Base-by-base conservation (phyloP, 164 flowering plant genomes). In the Cinnamomum micranthum region DNA sequence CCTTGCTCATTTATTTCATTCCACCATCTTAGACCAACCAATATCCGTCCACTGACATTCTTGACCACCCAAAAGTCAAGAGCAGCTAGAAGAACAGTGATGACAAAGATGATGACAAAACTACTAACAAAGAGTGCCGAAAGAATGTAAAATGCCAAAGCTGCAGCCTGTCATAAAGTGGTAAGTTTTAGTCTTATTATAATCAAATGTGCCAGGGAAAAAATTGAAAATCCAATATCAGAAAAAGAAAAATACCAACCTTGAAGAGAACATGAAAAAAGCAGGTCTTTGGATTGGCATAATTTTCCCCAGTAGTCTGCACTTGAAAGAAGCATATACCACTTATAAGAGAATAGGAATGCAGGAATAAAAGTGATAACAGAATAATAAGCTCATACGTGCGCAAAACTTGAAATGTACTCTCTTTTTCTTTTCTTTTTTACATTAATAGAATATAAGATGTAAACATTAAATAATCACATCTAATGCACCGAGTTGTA, bases 1-100 rank as follows among this genome's bases (percentile, higher is more conserved):
- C 97, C 99, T 77, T 83, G 74, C 41, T 95, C 99, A 84, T 95
- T 80, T 68, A 92, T 92, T 82, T 95, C 98, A 85, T 95, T 95
- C 98, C 98, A 92, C 99, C 98, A 95, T 83, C 99, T 90, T 80
- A 93, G 79, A 71, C 99, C 98, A 77, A 93, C 99, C 74, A 95
- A 82, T 59, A 95, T 95, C 50, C 97, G 88, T 20, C 99, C 97
- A 84, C 95, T 95, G 28, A 95, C 95, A 88, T 95, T 95, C 85
- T 93, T 95, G 24, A 95, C 99, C 0, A 95, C 97, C 99, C 99
- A 93, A 80, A 95, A 95, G 77, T 92, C 98, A 76, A 95, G 91
- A 71, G 98, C 95, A 80, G 97, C 84, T 20, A 93, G 93, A 79
- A 95, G 84, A 68, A 92, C 97, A 68, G 97, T 92, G 47, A 93